Percentiles rank a stretch among this genome's conserved stretches.
Conservation (phyloP, 1,284 basidiomycete species). For the Leccinum fuscescens region DNA sequence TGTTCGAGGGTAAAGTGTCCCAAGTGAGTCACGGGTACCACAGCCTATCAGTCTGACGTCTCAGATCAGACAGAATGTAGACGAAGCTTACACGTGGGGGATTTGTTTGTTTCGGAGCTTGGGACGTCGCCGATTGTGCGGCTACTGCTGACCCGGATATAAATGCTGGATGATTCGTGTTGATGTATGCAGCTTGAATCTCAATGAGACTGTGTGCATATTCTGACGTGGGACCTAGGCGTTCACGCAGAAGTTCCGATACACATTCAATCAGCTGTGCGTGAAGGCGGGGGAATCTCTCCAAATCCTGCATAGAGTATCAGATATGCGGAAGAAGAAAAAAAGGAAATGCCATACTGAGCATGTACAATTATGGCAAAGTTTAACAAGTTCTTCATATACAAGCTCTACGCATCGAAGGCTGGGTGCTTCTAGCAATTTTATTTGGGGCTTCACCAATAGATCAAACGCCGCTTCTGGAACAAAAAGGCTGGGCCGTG, state of each 20-base stretch:
- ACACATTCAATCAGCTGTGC: slow-evolving; percentile 97
- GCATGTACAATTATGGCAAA: slow-evolving; percentile 97
- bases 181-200: slow-evolving; percentile 99
- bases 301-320: slow-evolving; percentile 70
- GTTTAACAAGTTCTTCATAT: slow-evolving; percentile 99
- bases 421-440: slow-evolving; percentile 91
- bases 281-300: slow-evolving; percentile 93
- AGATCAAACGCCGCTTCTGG: slow-evolving; percentile 98
- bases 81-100: slow-evolving; percentile 52
- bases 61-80: slow-evolving; percentile 10
- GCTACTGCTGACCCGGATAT: slow-evolving; percentile 69
- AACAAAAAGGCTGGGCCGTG: slow-evolving; percentile 93
- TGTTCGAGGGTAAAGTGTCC: slow-evolving; percentile 7
- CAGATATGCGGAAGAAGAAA: slow-evolving; percentile 5
- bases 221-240: slow-evolving; percentile 93
- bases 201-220: slow-evolving; percentile 95
- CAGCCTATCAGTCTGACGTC: slow-evolving; percentile 4
- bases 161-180: slow-evolving; percentile 95
- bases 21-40: slow-evolving; percentile 6
- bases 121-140: slow-evolving; percentile 45
- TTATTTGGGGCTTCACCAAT: slow-evolving; percentile 98
- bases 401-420: slow-evolving; percentile 96
- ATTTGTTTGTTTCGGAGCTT: slow-evolving; percentile 40
- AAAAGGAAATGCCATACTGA: slow-evolving; percentile 49
- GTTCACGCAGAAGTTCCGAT: slow-evolving; percentile 91